Conservation (phyloP, 345 rosid genomes). For the Rubroshorea leprosula region DNA sequence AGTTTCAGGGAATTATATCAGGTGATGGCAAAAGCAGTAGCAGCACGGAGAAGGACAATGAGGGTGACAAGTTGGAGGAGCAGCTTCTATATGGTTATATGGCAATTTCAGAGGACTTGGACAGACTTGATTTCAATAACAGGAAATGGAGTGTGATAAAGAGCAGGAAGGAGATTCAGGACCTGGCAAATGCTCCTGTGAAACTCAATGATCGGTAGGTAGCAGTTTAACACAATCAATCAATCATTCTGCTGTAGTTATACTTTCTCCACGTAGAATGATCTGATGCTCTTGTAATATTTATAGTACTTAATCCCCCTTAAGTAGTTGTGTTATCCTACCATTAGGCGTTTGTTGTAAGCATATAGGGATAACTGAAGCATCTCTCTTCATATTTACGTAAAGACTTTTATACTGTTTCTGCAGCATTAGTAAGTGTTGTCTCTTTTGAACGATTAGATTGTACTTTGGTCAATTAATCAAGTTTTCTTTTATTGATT, state of each 20-base stretch:
- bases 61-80: conserved; percentile 26
- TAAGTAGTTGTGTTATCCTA: background rate
- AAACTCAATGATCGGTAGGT: conserved; percentile 31
- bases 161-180: conserved; percentile 50
- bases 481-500: no score
- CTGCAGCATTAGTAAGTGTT: no score
- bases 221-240: background rate
- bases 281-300: background rate
- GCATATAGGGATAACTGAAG: no score
- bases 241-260: no score
- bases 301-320: no score
- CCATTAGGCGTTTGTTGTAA: no score
- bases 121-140: conserved; percentile 36
- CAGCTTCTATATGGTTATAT: conserved; percentile 39
- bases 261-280: background rate
- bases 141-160: conserved; percentile 33
- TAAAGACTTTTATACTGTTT: no score
- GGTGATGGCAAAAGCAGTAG: conserved; percentile 21
- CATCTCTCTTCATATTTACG: no score
- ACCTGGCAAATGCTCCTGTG: conserved; percentile 55
- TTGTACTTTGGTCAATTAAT: no score
- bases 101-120: conserved; percentile 45
- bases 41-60: conserved; percentile 1
- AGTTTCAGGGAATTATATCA: conserved; percentile 23
- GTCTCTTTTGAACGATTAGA: no score